A percentile compares a stretch with the other conserved stretches of the same genome.
Evolutionary conservation across 2,329 filamentous ascomycete genomes (phyloP).

Genomic region (Colletotrichum sp.): DNA sequence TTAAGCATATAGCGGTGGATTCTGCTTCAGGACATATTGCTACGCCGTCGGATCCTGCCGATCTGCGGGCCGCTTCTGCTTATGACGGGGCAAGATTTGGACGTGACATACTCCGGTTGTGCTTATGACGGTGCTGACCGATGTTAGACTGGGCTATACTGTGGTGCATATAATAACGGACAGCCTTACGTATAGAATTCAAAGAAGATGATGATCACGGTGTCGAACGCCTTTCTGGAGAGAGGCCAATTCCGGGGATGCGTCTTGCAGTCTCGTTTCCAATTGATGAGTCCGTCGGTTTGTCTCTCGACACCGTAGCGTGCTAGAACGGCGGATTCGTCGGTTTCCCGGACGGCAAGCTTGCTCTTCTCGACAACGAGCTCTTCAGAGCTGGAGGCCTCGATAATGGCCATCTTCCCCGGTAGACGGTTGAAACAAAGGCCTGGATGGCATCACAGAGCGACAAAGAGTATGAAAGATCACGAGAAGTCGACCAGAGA

Average conservation of each 20-base stretch:
- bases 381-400: not conserved
- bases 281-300: slow-evolving; percentile 8
- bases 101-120: slow-evolving; percentile 5
- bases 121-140: slow-evolving; percentile 7
- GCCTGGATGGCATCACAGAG: not conserved
- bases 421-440: no score
- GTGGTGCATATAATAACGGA: not conserved
- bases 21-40: not conserved
- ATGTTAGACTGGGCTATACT: not conserved
- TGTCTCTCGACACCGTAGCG: slow-evolving; percentile 6
- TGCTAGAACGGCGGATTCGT: not conserved
- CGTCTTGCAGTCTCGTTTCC: not conserved
- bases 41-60: not conserved
- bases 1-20: no score
- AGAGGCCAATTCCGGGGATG: slow-evolving; percentile 25
- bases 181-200: slow-evolving; percentile 26
- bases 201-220: slow-evolving; percentile 23
- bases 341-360: not conserved
- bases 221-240: slow-evolving; percentile 23
- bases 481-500: not conserved
- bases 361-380: not conserved
- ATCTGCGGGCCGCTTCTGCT: not conserved
- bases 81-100: no score
- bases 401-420: not conserved
- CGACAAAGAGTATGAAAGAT: not conserved